Conservation (phyloP, 345 rosid species). For the Cardamine resedifolia region DNA sequence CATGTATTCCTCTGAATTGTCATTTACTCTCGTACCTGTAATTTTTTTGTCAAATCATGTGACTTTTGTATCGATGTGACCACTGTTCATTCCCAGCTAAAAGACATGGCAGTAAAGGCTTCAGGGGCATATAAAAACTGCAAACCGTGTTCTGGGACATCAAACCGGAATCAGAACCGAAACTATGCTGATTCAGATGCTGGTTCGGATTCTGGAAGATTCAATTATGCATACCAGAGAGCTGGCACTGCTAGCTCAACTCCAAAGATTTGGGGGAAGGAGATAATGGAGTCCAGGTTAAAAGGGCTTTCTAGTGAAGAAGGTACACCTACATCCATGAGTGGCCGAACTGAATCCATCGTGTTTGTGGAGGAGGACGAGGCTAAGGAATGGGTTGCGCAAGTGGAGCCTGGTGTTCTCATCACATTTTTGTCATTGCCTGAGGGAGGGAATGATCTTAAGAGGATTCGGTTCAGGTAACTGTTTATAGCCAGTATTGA, state of each 20-base stretch:
- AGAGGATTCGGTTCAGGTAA: slow-evolving; percentile 90
- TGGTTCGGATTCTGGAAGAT: slow-evolving; percentile 65
- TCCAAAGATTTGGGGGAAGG: slow-evolving; percentile 70
- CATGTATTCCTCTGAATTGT: neutral
- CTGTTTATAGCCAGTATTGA: neutral
- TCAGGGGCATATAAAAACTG: slow-evolving; percentile 89
- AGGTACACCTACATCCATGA: slow-evolving; percentile 75
- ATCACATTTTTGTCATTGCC: slow-evolving; percentile 83
- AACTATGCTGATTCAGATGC: slow-evolving; percentile 62
- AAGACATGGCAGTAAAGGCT: slow-evolving; percentile 93
- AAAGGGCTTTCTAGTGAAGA: slow-evolving; percentile 87
- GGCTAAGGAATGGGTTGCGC: slow-evolving; percentile 94
- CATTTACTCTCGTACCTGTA: slow-evolving; percentile 1
- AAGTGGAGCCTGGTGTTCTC: slow-evolving; percentile 96
- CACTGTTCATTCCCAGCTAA: slow-evolving; percentile 49
- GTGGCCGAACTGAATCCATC: slow-evolving; percentile 67
- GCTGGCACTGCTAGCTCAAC: slow-evolving; percentile 67
- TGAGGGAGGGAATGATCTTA: slow-evolving; percentile 85
- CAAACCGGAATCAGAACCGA: slow-evolving; percentile 50
- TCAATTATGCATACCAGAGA: slow-evolving; percentile 68
- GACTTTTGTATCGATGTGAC: neutral
- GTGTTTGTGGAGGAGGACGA: slow-evolving; percentile 82
- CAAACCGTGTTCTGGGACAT: slow-evolving; percentile 81
- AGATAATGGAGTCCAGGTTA: slow-evolving; percentile 60
- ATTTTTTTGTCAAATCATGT: neutral